These are phyloP conservation scores for Brassica incana DNA, from an alignment of 345 rosid species.

Conservation along the genomic window DNA sequence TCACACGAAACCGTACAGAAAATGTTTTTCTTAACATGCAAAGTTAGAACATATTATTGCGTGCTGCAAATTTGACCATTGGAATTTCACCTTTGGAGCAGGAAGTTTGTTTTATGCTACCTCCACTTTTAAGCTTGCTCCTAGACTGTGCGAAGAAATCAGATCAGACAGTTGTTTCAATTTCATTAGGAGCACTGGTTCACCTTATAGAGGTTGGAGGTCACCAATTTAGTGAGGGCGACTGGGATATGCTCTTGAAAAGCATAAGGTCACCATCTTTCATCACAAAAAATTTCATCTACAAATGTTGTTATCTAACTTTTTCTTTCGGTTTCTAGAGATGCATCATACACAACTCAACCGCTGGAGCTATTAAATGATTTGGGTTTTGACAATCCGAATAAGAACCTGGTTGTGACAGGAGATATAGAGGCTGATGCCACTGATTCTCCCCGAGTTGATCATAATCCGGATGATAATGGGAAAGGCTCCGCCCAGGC, in stretches of 20 bases:
- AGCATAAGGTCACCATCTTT: slow-evolving; percentile 75
- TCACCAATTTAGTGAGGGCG: slow-evolving; percentile 89
- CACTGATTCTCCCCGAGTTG: slow-evolving; percentile 43
- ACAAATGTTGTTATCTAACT: slow-evolving; percentile 26
- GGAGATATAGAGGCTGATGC: slow-evolving; percentile 49
- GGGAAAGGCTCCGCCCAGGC: slow-evolving; percentile 37
- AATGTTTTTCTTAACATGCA: slow-evolving; percentile 8
- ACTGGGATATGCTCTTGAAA: slow-evolving; percentile 95
- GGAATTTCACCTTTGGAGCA: slow-evolving; percentile 41
- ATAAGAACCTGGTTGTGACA: slow-evolving; percentile 39
- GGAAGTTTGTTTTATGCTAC: slow-evolving; percentile 99
- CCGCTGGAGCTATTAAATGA: slow-evolving; percentile 94
- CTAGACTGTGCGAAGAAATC: slow-evolving; percentile 95
- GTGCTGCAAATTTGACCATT: slow-evolving; percentile 17
- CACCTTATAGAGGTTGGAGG: slow-evolving; percentile 99
- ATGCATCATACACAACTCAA: slow-evolving; percentile 95
- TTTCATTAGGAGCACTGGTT: slow-evolving; percentile 89
- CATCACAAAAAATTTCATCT: not conserved
- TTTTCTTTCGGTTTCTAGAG: slow-evolving; percentile 50
- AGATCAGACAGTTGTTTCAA: slow-evolving; percentile 97
- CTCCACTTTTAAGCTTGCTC: slow-evolving; percentile 87
- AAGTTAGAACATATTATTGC: not conserved
- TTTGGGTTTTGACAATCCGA: slow-evolving; percentile 58
- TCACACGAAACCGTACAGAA: not conserved
- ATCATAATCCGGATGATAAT: slow-evolving; percentile 42